phyloP scores from a whole-genome alignment of 1,139 yeast genomes.

The Blastobotrys malaysiensis region DNA sequence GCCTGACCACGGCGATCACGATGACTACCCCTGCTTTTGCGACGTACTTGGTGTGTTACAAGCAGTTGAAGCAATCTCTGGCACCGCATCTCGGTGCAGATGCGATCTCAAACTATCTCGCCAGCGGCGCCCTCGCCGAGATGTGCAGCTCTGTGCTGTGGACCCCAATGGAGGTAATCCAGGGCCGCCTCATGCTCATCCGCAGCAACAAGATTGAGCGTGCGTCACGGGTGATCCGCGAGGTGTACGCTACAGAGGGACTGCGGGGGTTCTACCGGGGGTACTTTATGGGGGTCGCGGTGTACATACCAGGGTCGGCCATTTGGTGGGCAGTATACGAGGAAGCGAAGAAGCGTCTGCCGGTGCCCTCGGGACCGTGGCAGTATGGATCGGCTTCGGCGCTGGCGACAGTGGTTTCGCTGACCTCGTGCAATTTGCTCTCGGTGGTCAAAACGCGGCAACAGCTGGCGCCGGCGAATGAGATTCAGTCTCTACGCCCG shows the following conservation, averaged over 20 bases:
- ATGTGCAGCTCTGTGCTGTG: constrained; percentile 33
- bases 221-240: constrained; percentile 19
- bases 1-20: constrained; percentile 32
- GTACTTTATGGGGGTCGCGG: constrained; percentile 35
- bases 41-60: constrained; percentile 34
- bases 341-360: constrained; percentile 18
- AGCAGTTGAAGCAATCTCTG: constrained; percentile 32
- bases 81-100: constrained; percentile 30
- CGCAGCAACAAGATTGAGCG: constrained; percentile 9
- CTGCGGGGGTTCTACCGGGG: constrained; percentile 36
- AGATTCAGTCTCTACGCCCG: constrained; percentile 31
- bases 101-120: constrained; percentile 30
- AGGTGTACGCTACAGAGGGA: constrained; percentile 30
- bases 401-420: constrained; percentile 31
- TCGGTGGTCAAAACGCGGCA: constrained; percentile 38
- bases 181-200: constrained; percentile 36
- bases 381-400: constrained; percentile 31
- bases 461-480: constrained; percentile 35
- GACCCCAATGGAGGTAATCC: constrained; percentile 40
- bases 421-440: constrained; percentile 32
- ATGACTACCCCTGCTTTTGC: constrained; percentile 37
- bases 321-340: constrained; percentile 35
- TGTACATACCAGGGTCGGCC: constrained; percentile 32
- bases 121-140: constrained; percentile 35
- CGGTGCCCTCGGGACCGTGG: constrained; percentile 24